Conservation (phyloP, 495 filamentous ascomycete genomes). For the Hypoxylon subgilvum region DNA sequence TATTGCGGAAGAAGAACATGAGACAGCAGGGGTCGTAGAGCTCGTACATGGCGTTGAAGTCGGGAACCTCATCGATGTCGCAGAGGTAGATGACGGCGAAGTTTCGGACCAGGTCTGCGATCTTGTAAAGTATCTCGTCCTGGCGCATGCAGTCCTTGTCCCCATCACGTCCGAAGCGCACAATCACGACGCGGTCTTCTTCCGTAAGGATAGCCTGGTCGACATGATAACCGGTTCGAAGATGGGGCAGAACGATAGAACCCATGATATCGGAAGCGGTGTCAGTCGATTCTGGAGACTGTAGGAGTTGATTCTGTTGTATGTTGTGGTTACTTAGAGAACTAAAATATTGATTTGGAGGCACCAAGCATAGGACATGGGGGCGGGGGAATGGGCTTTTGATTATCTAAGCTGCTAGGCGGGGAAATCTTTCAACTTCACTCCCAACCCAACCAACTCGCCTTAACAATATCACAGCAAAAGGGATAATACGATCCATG, state of each 20-base stretch:
- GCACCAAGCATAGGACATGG: too few relatives aligned
- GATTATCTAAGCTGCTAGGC: too few relatives aligned
- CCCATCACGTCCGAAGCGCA: conserved; percentile 75
- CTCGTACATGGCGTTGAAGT: conserved; percentile 94
- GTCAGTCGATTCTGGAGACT: too few relatives aligned
- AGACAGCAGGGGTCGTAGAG: conserved; percentile 74
- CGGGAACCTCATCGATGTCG: conserved; percentile 88
- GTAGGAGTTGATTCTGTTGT: too few relatives aligned
- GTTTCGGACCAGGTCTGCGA: conserved; percentile 84
- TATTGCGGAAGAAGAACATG: conserved; percentile 97
- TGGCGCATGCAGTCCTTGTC: conserved; percentile 78
- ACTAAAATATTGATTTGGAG: too few relatives aligned
- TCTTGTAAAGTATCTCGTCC: conserved; percentile 92
- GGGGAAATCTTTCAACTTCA: too few relatives aligned
- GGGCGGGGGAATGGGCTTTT: too few relatives aligned
- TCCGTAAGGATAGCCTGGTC: conserved; percentile 93
- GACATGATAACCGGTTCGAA: conserved; percentile 93
- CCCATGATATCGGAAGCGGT: too few relatives aligned
- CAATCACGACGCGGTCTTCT: conserved; percentile 82
- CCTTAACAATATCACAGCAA: too few relatives aligned
- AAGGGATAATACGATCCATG: too few relatives aligned
- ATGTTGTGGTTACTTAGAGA: too few relatives aligned
- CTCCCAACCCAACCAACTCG: too few relatives aligned
- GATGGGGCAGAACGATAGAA: conserved; percentile 90
- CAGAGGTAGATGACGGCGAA: conserved; percentile 96